These are phyloP conservation scores for Mycosarcoma maydis DNA, from an alignment of 1,284 basidiomycete genomes.

Conservation along the genomic window DNA sequence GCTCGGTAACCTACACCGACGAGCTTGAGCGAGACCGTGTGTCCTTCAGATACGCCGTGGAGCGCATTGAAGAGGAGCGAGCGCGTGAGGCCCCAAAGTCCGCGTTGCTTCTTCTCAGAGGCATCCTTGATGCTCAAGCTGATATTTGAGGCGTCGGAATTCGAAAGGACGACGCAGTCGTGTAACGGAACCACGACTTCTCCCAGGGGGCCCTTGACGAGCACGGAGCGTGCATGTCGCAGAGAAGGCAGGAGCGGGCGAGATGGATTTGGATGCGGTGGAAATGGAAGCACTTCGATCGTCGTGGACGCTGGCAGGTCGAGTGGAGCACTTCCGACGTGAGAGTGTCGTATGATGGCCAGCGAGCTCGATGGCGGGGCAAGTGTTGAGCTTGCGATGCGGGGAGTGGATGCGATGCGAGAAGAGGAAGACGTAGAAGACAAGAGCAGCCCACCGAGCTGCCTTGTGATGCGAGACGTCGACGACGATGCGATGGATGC, in stretches of 20 bases:
- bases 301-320: constrained; percentile 46
- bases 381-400: constrained; percentile 69
- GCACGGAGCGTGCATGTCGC: constrained; percentile 50
- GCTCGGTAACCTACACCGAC: constrained; percentile 96
- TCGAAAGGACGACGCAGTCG: constrained; percentile 41
- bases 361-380: not conserved
- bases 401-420: constrained; percentile 75
- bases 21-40: constrained; percentile 81
- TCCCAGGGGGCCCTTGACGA: constrained; percentile 59
- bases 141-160: constrained; percentile 6
- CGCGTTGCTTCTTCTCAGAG: constrained; percentile 78
- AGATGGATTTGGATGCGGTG: constrained; percentile 61
- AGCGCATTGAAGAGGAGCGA: constrained; percentile 89
- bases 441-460: constrained; percentile 24
- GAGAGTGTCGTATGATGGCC: constrained; percentile 40
- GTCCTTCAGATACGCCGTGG: constrained; percentile 87
- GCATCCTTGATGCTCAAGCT: constrained; percentile 77
- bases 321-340: constrained; percentile 59
- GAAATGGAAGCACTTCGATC: constrained; percentile 52
- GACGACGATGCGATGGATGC: constrained; percentile 18
- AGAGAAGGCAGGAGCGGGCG: constrained; percentile 51
- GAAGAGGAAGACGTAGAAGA: constrained; percentile 49
- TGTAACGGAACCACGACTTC: constrained; percentile 58
- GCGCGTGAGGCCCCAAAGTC: constrained; percentile 92
- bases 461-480: constrained; percentile 25